Evolutionary conservation across 148 eudicot genomes (phyloP).

Genomic region (Dianthus caryophyllus): DNA sequence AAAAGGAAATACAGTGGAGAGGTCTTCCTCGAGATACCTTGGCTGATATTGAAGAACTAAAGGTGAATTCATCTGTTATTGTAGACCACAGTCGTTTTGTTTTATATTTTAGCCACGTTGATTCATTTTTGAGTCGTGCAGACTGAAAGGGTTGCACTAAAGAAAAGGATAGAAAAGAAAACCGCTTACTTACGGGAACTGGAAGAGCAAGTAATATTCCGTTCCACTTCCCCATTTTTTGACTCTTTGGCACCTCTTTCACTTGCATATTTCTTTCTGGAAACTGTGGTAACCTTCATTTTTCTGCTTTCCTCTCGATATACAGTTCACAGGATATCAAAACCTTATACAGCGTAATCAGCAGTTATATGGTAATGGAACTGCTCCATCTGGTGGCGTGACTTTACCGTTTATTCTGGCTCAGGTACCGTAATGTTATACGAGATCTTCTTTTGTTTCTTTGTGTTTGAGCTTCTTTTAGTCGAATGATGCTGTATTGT

Average conservation of each 20-base stretch:
- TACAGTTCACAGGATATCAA: slow-evolving; percentile 64
- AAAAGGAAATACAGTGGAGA: slow-evolving; percentile 90
- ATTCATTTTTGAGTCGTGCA: slow-evolving; percentile 28
- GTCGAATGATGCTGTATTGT: background rate
- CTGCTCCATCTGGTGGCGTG: slow-evolving; percentile 79
- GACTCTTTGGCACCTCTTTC: background rate
- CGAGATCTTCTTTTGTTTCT: background rate
- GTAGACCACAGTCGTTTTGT: slow-evolving; percentile 4
- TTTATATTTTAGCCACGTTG: background rate
- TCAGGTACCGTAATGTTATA: slow-evolving; percentile 46
- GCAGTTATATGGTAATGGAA: slow-evolving; percentile 59
- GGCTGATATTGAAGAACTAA: slow-evolving; percentile 67
- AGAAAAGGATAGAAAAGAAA: slow-evolving; percentile 63
- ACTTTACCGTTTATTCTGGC: slow-evolving; percentile 85
- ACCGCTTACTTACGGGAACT: slow-evolving; percentile 74
- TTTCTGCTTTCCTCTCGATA: background rate
- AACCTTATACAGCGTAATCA: slow-evolving; percentile 72
- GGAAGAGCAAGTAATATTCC: slow-evolving; percentile 69
- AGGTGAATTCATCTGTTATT: slow-evolving; percentile 28
- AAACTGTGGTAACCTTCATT: background rate
- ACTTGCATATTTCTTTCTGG: background rate
- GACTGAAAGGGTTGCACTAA: slow-evolving; percentile 57
- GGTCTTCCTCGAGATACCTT: slow-evolving; percentile 77
- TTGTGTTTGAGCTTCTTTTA: background rate
- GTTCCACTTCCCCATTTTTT: background rate